Evolutionary conservation across 208 protist species (phyloP), one percentile per base, ranked within the genome.

Genomic region (Histomonas meleagridis): DNA sequence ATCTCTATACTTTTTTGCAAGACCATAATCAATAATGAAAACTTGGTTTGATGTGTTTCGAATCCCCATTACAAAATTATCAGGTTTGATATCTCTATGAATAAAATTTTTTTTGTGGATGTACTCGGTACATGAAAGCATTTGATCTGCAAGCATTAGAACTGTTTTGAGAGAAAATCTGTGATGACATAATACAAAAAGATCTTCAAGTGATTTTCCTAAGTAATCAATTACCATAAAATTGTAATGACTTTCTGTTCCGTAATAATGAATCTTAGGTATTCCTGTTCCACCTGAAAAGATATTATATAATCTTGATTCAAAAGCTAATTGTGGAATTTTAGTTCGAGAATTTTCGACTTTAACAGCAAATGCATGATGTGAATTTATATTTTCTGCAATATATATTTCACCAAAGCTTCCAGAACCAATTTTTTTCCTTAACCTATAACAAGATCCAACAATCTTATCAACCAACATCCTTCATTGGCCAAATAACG

Each of bases 1-100:
- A 93, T 99, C 98, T 62, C 97, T 95, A 94, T 98, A 99, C 92
- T 97, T 97, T 95, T 99, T 99, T 57, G 98, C 97, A 28, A 99
- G 94, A 98, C 92, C 81, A 65, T 93, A 91, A 81, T 93, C 92
- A 26, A 93, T 93, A 16, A 91, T 10, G 76, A 46, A 93, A 18
- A 93, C 48, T 79, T 91, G 90, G 32, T 96, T 96, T 53, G 92
- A 95, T 91, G 96, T 86, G 2, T 86, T 35, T n/a, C 38, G n/a
- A 32, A 12, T 32, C 0, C 76, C 76, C 76, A 86, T 86, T 16
- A 86, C 16, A 28, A 86, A 86, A 55, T 86, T 86, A 48, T 86
- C 76, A 57, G 76, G 76, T 28, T 86, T 86, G 12, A 86, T 86
- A 55, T 86, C 76, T 1, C 76, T 5, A 38, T 86, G 76, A 86